A percentile compares a stretch with the other conserved stretches of the same genome.
Conservation (phyloP, 352 stramenopile genomes). For the Aphanomyces stellatus region DNA sequence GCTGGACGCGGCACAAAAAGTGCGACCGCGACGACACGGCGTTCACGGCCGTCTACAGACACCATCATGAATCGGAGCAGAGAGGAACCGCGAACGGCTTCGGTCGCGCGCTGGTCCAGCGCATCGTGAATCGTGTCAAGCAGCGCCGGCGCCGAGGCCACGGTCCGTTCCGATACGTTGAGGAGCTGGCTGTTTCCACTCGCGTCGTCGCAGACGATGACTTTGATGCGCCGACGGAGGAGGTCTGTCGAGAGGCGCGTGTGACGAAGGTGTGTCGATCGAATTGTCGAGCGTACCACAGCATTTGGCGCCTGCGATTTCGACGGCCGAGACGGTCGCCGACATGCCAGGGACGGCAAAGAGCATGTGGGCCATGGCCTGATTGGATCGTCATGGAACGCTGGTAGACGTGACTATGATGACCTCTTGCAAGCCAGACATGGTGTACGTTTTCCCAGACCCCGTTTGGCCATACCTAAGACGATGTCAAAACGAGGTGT, state of each 20-base stretch:
- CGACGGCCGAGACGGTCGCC: conserved; percentile 41
- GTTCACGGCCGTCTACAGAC: conserved; percentile 46
- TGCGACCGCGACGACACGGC: conserved; percentile 65
- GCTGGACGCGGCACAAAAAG: conserved; percentile 54
- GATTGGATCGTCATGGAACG: too few species aligned
- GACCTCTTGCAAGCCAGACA: conserved; percentile 54
- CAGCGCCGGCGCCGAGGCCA: conserved; percentile 52
- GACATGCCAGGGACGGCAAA: conserved; percentile 40
- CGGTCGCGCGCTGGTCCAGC: conserved; percentile 63
- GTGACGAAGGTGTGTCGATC: neutral
- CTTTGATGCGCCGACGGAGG: conserved; percentile 37
- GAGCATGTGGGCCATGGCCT: conserved; percentile 65
- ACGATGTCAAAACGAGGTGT: neutral
- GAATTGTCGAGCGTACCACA: conserved; percentile 27
- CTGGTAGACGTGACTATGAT: too few species aligned
- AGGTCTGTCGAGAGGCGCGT: conserved; percentile 27
- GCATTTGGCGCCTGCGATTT: conserved; percentile 59
- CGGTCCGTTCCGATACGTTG: conserved; percentile 41
- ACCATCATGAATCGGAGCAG: neutral
- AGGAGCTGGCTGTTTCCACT: conserved; percentile 55
- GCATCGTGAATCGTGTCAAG: conserved; percentile 50
- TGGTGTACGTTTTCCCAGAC: conserved; percentile 75
- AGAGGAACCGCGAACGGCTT: conserved; percentile 25
- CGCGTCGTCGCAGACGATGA: conserved; percentile 63
- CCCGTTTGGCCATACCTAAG: conserved; percentile 46